Evolutionary conservation across 73 alveolate genomes (phyloP), one percentile per base, ranked within the genome.

Genomic region (Paramecium bursaria): DNA sequence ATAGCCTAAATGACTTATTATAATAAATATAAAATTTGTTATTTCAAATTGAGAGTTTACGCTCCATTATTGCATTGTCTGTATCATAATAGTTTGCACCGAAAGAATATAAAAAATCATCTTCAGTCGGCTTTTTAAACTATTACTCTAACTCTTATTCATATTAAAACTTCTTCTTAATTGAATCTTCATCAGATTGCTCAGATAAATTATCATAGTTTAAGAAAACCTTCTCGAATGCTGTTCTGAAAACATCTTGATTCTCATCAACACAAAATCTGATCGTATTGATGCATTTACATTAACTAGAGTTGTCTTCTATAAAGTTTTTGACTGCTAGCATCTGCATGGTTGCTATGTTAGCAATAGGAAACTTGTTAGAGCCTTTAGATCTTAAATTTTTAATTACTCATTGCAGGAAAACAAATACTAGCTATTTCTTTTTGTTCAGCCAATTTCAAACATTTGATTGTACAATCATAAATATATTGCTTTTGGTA

Each of bases 81-180:
- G 26, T 57, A 57, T 57, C 76, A 57, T 57, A 57, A 57, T 57
- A 57, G 31, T 29, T 57, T 3, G 76, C 76, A 11, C 76, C 76
- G 15, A 57, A 57, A 27, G 51, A 29, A 13, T 29, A 17, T 2
- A 57, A 33, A 27, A 26, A 57, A 2, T 57, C 76, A 26, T 57
- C 76, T 3, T 57, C 76, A 3, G 26, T 57, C 76, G 3, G 26
- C 76, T 29, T 15, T 11, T 51, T 51, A 51, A 33, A 51, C 27
- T 51, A 25, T 51, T 51, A 51, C 74, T 51, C 6, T 26, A 51
- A 17, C 14, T 44, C 76, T 11, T 44, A 29, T 57, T 44, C 76
- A 26, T 44, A 29, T 25, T 57, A 27, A 57, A 48, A 29, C 13
- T 29, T 57, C 9, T 57, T 57, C 29, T 57, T 57, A 2, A 29